Evolutionary conservation across 352 stramenopile species (phyloP), one percentile per base, ranked within the genome.

Genomic region (Globisporangium echinulatum): DNA sequence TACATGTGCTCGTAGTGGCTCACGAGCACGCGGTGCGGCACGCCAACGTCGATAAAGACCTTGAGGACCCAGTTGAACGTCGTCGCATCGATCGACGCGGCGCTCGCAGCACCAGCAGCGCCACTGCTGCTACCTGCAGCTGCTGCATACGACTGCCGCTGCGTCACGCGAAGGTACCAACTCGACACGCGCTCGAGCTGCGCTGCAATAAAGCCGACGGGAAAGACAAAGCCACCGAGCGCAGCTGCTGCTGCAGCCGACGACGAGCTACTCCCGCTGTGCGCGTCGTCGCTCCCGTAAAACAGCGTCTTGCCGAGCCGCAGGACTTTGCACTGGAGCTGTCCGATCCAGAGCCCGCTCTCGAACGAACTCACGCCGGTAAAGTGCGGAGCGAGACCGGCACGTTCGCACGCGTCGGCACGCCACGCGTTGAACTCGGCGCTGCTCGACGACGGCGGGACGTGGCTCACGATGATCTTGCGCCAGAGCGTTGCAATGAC

Each of bases 41-140:
- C 80, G 14, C 85, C 85, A 17, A 91, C 79, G 62, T 95, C 82
- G 40, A 93, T 55, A 44, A 95, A 90, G 48, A 93, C 67, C 62
- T 88, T 88, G 46, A 92, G 62, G 39, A 90, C 79, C 83, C 80
- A 92, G 68, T 90, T 89, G 62, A 95, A 84, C 15, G 75, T 86
- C 11, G 78, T 82, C 14, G 74, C 66, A 36, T 92, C 76, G 37
- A 82, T 75, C 10, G 79, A 82, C 4, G 77, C 75, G 2, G 77
- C 69, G 1, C 7, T 14, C 5, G 75, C 85, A 36, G 71, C 48
- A 33, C 25, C 25, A 33, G 25, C 25, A 33, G 25, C 25, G 25
- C 25, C 25, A 33, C 25, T 33, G n/a, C 38, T n/a, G 64, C 67
- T 33, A 59, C 69, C 51, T 49, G 64, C 48, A 1, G 71, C 63